phyloP scores from a whole-genome alignment of 1,284 basidiomycete genomes.

The Coniferiporia sulphurascens region DNA sequence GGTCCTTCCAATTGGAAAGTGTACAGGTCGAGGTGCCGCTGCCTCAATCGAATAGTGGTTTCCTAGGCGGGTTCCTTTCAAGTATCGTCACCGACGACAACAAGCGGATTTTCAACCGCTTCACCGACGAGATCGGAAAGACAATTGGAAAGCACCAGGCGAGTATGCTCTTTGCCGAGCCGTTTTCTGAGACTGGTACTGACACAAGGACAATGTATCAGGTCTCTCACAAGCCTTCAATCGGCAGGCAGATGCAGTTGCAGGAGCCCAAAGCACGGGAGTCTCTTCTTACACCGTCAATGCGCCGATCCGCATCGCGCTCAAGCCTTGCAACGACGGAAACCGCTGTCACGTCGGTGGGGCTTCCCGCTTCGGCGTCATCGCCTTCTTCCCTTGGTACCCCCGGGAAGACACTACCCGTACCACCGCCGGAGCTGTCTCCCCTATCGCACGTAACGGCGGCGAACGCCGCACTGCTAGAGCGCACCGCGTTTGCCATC shows the following conservation, averaged over 20 bases:
- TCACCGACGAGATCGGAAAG: constrained; percentile 91
- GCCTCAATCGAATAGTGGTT: constrained; percentile 51
- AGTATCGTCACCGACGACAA: constrained; percentile 86
- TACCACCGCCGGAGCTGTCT: constrained; percentile 32
- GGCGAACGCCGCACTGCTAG: constrained; percentile 81
- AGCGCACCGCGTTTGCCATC: constrained; percentile 88
- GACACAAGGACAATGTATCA: constrained; percentile 23
- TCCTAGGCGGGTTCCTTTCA: constrained; percentile 83
- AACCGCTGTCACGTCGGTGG: constrained; percentile 22
- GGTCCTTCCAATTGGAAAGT: constrained; percentile 79
- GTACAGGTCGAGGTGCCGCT: constrained; percentile 59
- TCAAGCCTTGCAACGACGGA: constrained; percentile 39
- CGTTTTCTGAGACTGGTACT: neutral
- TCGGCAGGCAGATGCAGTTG: constrained; percentile 77
- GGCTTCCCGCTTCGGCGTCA: constrained; percentile 29
- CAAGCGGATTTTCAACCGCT: constrained; percentile 78
- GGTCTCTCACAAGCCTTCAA: constrained; percentile 76
- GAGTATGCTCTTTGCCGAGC: constrained; percentile 16
- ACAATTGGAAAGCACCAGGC: constrained; percentile 89
- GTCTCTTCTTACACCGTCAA: constrained; percentile 68
- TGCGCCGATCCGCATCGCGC: constrained; percentile 56
- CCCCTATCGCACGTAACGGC: constrained; percentile 68
- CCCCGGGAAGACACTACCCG: constrained; percentile 19
- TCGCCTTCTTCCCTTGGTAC: constrained; percentile 21
- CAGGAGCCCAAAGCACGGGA: constrained; percentile 88